Percentiles rank a stretch among this genome's conserved stretches.
These are phyloP conservation scores for Saccharomycopsis schoenii DNA, from an alignment of 805 yeast species.

Conservation along the genomic window DNA sequence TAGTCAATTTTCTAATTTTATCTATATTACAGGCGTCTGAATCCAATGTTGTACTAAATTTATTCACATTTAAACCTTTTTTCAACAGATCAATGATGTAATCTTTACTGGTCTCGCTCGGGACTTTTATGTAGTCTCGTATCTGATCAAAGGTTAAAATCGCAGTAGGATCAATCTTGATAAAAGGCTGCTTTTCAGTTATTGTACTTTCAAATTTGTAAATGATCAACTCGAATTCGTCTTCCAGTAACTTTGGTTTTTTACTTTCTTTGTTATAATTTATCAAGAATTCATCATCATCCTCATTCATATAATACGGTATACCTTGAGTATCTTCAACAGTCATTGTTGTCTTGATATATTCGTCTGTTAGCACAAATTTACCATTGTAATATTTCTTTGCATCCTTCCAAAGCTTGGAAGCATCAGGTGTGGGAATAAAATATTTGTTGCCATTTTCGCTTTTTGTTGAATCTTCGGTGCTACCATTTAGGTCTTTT, in stretches of 20 bases:
- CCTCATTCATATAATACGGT: conserved; percentile 83
- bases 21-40: conserved; percentile 8
- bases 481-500: not conserved
- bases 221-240: conserved; percentile 75
- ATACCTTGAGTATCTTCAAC: conserved; percentile 92
- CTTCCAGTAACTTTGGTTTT: conserved; percentile 46
- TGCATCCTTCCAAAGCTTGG: conserved; percentile 72
- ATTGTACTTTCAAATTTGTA: conserved; percentile 66
- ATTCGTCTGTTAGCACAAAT: conserved; percentile 65
- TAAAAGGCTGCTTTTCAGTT: conserved; percentile 77
- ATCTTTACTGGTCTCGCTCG: conserved; percentile 40
- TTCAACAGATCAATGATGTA: conserved; percentile 49
- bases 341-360: conserved; percentile 84
- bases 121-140: conserved; percentile 36
- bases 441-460: conserved; percentile 32
- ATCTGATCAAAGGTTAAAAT: conserved; percentile 64
- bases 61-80: conserved; percentile 43
- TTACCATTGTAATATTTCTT: conserved; percentile 55
- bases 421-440: conserved; percentile 96
- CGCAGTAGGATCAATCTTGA: conserved; percentile 75
- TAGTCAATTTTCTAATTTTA: conserved; percentile 28
- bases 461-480: conserved; percentile 1
- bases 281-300: conserved; percentile 59
- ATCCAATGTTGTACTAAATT: conserved; percentile 53
- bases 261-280: conserved; percentile 28